These are phyloP conservation scores for Ceratocystis smalleyi DNA, from an alignment of 2,329 filamentous ascomycete genomes.

Conservation along the genomic window DNA sequence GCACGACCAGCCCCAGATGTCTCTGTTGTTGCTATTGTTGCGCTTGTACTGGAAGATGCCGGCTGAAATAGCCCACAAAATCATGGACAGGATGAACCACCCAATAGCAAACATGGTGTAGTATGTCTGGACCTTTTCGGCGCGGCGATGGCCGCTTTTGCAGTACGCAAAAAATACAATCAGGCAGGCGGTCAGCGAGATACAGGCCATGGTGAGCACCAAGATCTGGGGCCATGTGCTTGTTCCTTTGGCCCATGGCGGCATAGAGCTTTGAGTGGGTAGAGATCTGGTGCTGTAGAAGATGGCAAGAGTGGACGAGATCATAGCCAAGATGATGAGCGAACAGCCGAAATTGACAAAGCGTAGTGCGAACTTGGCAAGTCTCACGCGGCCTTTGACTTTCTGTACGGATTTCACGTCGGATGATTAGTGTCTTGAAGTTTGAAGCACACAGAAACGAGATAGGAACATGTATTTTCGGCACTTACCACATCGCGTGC, in stretches of 20 bases:
- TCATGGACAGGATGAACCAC: constrained; percentile 83
- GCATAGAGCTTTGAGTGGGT: constrained; percentile 61
- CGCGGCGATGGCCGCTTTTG: constrained; percentile 70
- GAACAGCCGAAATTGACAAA: constrained; percentile 95
- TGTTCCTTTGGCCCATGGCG: constrained; percentile 68
- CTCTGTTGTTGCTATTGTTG: constrained; percentile 54
- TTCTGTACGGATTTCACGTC: constrained; percentile 40
- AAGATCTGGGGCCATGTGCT: constrained; percentile 80
- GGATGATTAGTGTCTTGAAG: neutral
- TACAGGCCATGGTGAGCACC: constrained; percentile 59
- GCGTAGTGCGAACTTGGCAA: constrained; percentile 90
- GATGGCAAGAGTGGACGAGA: constrained; percentile 75
- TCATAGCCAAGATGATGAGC: constrained; percentile 81
- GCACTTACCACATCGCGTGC: constrained; percentile 66
- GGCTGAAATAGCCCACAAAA: constrained; percentile 83
- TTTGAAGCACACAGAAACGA: neutral
- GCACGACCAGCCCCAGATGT: constrained; percentile 98
- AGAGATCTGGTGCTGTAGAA: constrained; percentile 76
- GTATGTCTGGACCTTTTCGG: constrained; percentile 87
- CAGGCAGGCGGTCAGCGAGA: constrained; percentile 68
- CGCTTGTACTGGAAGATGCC: constrained; percentile 68
- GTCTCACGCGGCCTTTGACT: constrained; percentile 77
- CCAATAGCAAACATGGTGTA: constrained; percentile 87
- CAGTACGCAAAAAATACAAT: constrained; percentile 74
- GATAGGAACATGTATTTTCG: neutral